Percentiles rank a stretch among this genome's conserved stretches.
These are phyloP conservation scores for Hyphopichia burtonii DNA, from an alignment of 1,139 yeast genomes.

Conservation along the genomic window DNA sequence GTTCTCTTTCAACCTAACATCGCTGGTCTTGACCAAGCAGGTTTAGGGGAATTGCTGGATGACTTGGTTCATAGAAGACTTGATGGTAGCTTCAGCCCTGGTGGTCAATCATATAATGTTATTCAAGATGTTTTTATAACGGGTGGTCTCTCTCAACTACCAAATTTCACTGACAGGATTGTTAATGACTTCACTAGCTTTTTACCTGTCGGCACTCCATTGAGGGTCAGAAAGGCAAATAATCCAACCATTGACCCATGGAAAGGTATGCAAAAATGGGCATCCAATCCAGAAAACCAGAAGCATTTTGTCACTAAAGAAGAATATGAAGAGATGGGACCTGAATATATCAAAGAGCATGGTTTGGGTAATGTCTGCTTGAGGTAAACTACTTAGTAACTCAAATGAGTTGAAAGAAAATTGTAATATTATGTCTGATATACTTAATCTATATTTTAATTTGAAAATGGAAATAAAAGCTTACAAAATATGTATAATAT, in stretches of 20 bases:
- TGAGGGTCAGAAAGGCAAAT: constrained; percentile 61
- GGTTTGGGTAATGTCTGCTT: constrained; percentile 65
- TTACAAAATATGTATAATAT: constrained; percentile 6
- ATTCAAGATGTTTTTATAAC: constrained; percentile 71
- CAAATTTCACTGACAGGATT: constrained; percentile 66
- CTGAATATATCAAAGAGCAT: constrained; percentile 88
- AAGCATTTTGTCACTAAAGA: constrained; percentile 56
- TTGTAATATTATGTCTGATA: neutral
- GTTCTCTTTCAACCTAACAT: constrained; percentile 90
- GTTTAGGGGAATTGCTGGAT: constrained; percentile 73
- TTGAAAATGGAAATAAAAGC: neutral
- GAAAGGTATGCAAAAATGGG: constrained; percentile 92
- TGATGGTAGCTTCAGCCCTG: constrained; percentile 48
- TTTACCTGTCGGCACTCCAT: constrained; percentile 66
- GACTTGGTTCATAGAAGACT: constrained; percentile 64
- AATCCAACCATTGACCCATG: constrained; percentile 82
- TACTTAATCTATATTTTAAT: neutral
- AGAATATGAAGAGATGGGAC: constrained; percentile 87
- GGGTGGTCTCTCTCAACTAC: constrained; percentile 77
- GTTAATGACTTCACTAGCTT: constrained; percentile 63
- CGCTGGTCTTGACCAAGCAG: constrained; percentile 96
- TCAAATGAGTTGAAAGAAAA: neutral
- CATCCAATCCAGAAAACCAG: constrained; percentile 47
- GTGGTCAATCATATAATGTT: constrained; percentile 55
- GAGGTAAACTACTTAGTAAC: constrained; percentile 9